Evolutionary conservation across 1,284 basidiomycete species (phyloP).

Genomic region (Erythrobasidium hasegawianum): DNA sequence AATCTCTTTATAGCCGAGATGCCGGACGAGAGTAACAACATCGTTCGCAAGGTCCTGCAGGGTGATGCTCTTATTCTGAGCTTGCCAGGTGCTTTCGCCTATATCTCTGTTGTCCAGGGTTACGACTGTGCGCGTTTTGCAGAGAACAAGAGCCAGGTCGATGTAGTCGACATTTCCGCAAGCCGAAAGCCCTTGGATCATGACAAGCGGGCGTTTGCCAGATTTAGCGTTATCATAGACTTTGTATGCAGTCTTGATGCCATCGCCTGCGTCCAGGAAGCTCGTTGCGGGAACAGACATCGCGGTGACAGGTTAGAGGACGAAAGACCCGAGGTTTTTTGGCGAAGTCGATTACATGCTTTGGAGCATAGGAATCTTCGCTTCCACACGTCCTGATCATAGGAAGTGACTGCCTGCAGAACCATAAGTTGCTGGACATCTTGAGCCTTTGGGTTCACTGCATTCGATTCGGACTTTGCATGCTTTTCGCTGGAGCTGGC

Average conservation of each 20-base stretch:
- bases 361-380: too few relatives aligned
- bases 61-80: constrained; percentile 14
- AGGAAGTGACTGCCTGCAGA: too few relatives aligned
- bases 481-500: too few relatives aligned
- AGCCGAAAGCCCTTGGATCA: constrained; percentile 33
- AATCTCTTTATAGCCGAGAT: constrained; percentile 21
- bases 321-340: too few relatives aligned
- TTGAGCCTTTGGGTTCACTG: too few relatives aligned
- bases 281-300: too few relatives aligned
- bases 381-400: too few relatives aligned
- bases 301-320: too few relatives aligned
- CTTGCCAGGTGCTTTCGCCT: constrained; percentile 25
- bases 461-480: too few relatives aligned
- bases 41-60: constrained; percentile 24
- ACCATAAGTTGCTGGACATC: too few relatives aligned
- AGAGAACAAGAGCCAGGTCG: constrained; percentile 12
- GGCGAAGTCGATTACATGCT: too few relatives aligned
- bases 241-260: constrained; percentile 15
- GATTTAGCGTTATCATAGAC: constrained; percentile 7
- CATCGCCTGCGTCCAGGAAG: too few relatives aligned
- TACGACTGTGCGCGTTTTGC: constrained; percentile 15
- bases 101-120: constrained; percentile 29
- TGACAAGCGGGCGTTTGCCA: constrained; percentile 17
- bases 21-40: constrained; percentile 21
- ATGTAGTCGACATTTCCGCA: constrained; percentile 25